Base-by-base conservation (phyloP, 1,284 basidiomycete species). In the Hemileia vastatrix region DNA sequence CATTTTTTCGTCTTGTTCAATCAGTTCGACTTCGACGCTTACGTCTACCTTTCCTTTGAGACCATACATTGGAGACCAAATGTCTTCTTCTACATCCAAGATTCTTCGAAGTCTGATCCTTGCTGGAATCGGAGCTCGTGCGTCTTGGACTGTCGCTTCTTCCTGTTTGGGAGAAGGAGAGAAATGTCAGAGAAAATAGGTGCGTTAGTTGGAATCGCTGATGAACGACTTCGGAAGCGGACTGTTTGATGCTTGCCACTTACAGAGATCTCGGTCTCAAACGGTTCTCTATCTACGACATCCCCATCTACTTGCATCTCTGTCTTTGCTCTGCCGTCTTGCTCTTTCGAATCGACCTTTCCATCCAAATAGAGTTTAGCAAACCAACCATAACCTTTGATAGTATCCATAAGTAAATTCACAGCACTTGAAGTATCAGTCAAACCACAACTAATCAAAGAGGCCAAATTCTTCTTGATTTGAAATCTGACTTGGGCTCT, bases 11-110 rank as follows among this genome's bases (percentile, higher is more conserved):
- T 56, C 52, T 4, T 31, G 55, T 27, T 44, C 81, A 4, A 82
- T 76, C 40, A 89, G 81, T 13, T 82, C 76, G 0, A 83, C 83
- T 67, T 90, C 83, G 0, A 96, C 84, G 3, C 86, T 90, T 0
- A 88, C 92, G 70, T 98, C 94, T 19, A 97, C 79, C 77, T 96
- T 97, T 21, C 94, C 95, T 75, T 94, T 95, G 44, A 98, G 80
- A 0, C 94, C 94, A 73, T 88, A 95, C 9, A 85, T 86, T 0
- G 94, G 92, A 0, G 88, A 92, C 87, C 90, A 95, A 65, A 98
- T 94, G 69, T 97, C 92, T 75, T 97, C 94, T 78, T 98, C 95
- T 47, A 95, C 82, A 63, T 91, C 91, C 66, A 88, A 82, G 6
- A 82, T 80, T 55, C 95, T 84, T 0, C 87, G 86, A 0, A 93